Percentiles rank a stretch among this genome's conserved stretches.
phyloP scores from a whole-genome alignment of 1,139 yeast species.

The Saccharomyces hybrid region DNA sequence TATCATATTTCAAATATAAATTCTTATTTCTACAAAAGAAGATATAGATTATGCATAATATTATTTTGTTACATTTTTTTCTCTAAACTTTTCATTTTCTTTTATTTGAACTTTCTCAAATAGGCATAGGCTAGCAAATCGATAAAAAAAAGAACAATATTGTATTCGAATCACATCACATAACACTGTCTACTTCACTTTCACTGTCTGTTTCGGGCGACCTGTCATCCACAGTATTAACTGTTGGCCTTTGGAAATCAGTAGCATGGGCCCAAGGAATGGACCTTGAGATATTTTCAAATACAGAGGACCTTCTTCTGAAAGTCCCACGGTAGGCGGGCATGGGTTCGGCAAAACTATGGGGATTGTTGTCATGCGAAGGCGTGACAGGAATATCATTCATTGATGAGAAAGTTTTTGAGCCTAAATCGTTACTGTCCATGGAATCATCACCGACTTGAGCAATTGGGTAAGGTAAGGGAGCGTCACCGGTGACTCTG shows the following conservation, averaged over 20 bases:
- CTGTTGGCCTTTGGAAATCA: constrained; percentile 65
- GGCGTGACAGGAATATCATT: background rate
- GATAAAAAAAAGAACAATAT: no score
- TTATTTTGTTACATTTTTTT: background rate
- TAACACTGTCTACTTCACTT: constrained; percentile 31
- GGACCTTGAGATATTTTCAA: constrained; percentile 49
- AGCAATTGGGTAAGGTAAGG: constrained; percentile 60
- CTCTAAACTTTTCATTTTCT: background rate
- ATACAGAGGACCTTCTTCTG: constrained; percentile 33
- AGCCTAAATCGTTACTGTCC: background rate
- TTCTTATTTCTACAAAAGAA: constrained; percentile 1
- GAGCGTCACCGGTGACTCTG: constrained; percentile 80
- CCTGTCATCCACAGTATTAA: constrained; percentile 9
- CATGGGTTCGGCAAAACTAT: constrained; percentile 14
- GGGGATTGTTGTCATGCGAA: background rate
- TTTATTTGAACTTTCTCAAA: background rate
- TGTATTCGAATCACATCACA: constrained; percentile 1
- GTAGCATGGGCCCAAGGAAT: constrained; percentile 77
- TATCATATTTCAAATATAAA: background rate
- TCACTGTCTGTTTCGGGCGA: constrained; percentile 32
- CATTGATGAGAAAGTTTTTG: constrained; percentile 1
- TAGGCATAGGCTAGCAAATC: background rate
- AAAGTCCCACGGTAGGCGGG: constrained; percentile 20
- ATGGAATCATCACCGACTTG: constrained; percentile 6
- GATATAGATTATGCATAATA: background rate